Evolutionary conservation across 257 asterid species (phyloP).

Genomic region (Nicotiana noctiflora): DNA sequence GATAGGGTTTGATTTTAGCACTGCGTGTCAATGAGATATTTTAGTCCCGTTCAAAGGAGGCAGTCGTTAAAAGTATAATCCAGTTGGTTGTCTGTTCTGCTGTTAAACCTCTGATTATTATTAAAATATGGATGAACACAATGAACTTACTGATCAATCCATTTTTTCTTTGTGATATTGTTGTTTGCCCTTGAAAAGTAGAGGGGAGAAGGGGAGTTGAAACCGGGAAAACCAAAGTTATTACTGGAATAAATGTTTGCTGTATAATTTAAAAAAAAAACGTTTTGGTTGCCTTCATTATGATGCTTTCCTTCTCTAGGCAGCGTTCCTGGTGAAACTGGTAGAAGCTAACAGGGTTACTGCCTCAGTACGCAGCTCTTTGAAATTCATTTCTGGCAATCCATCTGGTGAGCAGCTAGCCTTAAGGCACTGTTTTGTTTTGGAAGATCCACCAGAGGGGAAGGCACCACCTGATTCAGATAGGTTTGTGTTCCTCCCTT

Average conservation of each 20-base stretch:
- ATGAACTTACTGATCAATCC: neutral
- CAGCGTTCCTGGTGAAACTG: constrained; percentile 74
- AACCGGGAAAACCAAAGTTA: neutral
- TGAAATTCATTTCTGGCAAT: constrained; percentile 54
- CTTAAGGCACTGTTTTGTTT: constrained; percentile 72
- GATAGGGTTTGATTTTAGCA: neutral
- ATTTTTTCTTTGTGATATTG: neutral
- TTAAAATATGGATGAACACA: neutral
- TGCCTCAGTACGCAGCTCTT: constrained; percentile 64
- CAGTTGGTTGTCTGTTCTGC: neutral
- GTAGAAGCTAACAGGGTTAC: constrained; percentile 74
- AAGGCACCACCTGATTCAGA: constrained; percentile 31
- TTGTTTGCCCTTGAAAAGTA: neutral
- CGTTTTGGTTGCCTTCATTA: neutral
- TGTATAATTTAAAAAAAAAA: no score
- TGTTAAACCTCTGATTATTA: neutral
- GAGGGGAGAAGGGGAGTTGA: neutral
- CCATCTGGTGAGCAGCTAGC: constrained; percentile 73
- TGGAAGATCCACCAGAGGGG: constrained; percentile 81
- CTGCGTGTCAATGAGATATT: neutral
- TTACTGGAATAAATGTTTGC: neutral
- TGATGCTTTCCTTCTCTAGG: constrained; percentile 31
- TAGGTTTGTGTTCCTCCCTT: constrained; percentile 43
- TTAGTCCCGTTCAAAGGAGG: neutral
- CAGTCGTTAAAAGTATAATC: neutral